Evolutionary conservation across 495 filamentous ascomycete genomes (phyloP), one percentile per base, ranked within the genome.

Genomic region (Aspergillus diversus): DNA sequence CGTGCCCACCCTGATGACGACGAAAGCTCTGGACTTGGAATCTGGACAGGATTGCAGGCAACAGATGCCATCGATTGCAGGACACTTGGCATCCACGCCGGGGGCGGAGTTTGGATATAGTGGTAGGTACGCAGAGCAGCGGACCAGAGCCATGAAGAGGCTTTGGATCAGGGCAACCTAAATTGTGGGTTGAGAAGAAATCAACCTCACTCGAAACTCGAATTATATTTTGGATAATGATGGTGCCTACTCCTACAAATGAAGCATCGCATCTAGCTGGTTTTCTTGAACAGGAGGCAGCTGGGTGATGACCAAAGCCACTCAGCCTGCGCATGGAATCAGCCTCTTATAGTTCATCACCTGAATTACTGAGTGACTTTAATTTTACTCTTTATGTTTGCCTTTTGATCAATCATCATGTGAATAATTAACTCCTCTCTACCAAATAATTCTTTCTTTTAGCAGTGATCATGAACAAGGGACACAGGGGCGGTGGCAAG

Each of bases 1-100:
- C 49, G 56, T 27, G 47, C 66, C 39, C 39, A 43, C n/a, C 39
- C 39, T 11, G 21, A 62, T 59, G 17, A 31, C 21, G 48, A 52
- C 60, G 31, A 57, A 60, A 17, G 39, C 39, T 1, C 21, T 2
- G 21, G 21, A 27, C 21, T 27, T 27, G 21, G 21, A 27, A 27
- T 27, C 21, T 27, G 21, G 21, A 27, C 21, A 27, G 21, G 21
- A 27, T 27, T 27, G 21, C 21, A 27, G 2, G 15, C 39, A 43
- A 43, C 9, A 43, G 12, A 11, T n/a, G 12, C 39, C 39, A 33
- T 55, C 37, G 34, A 8, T 55, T 13, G 15, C 53, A 55, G n/a
- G 35, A 55, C 33, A 55, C 16, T 34, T 9, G 53, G 15, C 39
- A 11, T 50, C 47, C 47, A 50, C 47, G 37, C 3, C 15, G 16